A percentile compares a stretch with the other conserved stretches of the same genome.
Evolutionary conservation across 2,329 filamentous ascomycete species (phyloP).

Genomic region (Fusarium falciforme): DNA sequence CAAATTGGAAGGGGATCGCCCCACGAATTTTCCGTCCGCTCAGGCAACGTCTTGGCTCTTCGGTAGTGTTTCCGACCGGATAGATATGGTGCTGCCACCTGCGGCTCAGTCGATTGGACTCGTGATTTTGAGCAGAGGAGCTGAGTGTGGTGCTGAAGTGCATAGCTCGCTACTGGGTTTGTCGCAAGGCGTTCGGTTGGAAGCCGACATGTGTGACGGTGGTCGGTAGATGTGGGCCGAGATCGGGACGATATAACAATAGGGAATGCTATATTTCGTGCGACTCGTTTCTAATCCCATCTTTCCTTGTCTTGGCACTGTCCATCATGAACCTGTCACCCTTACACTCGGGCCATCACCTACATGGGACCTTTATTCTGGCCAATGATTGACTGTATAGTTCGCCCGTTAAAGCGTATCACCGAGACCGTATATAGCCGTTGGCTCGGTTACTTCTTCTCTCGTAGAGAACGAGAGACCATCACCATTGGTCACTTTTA

Average conservation of each 20-base stretch:
- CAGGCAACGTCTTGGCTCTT: slow-evolving; percentile 10
- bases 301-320: background rate
- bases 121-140: background rate
- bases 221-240: background rate
- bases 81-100: slow-evolving; percentile 3
- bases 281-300: background rate
- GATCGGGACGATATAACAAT: background rate
- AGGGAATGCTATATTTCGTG: background rate
- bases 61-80: slow-evolving; percentile 16
- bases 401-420: background rate
- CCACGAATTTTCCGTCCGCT: slow-evolving; percentile 39
- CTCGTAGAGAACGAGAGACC: too few species aligned
- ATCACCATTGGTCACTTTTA: too few species aligned
- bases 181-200: background rate
- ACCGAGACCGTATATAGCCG: background rate
- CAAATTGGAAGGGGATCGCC: slow-evolving; percentile 35
- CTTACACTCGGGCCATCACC: background rate
- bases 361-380: background rate
- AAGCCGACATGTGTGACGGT: background rate
- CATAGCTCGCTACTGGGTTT: background rate
- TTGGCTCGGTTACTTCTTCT: background rate
- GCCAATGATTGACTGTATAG: background rate
- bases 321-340: background rate
- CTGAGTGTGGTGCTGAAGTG: background rate
- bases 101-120: background rate